phyloP scores from a whole-genome alignment of 2,329 filamentous ascomycete genomes.

The Diaporthe sp. region DNA sequence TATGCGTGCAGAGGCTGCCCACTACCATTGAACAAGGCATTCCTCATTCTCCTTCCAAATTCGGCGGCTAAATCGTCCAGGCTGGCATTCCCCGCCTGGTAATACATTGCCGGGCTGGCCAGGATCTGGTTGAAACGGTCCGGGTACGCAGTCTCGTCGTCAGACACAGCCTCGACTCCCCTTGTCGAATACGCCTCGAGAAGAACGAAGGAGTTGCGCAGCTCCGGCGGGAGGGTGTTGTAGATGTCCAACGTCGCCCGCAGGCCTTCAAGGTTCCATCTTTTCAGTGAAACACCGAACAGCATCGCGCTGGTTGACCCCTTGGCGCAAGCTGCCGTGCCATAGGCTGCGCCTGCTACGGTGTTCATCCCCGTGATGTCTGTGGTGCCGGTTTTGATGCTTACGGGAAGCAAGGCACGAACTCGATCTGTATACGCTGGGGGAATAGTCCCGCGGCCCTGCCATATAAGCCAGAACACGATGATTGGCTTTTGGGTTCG shows the following conservation, averaged over 20 bases:
- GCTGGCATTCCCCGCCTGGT: background rate
- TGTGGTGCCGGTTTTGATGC: slow-evolving; percentile 17
- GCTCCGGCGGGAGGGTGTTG: slow-evolving; percentile 11
- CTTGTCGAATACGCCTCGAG: slow-evolving; percentile 26
- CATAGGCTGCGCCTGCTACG: slow-evolving; percentile 31
- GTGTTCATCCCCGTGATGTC: slow-evolving; percentile 32
- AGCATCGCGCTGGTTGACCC: slow-evolving; percentile 19
- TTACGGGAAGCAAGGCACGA: slow-evolving; percentile 10
- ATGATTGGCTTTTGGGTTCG: slow-evolving; percentile 5
- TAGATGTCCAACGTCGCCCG: slow-evolving; percentile 23
- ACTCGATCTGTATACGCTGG: slow-evolving; percentile 1
- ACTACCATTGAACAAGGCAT: background rate
- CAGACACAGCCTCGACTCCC: slow-evolving; percentile 14
- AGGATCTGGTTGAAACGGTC: slow-evolving; percentile 33
- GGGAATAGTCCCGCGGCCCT: slow-evolving; percentile 9
- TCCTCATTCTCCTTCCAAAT: slow-evolving; percentile 1
- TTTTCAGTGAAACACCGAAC: background rate
- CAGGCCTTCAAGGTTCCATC: slow-evolving; percentile 11
- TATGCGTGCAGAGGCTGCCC: slow-evolving; percentile 29
- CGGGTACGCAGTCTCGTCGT: slow-evolving; percentile 26
- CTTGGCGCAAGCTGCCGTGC: slow-evolving; percentile 16
- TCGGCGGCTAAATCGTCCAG: slow-evolving; percentile 12
- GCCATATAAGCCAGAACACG: slow-evolving; percentile 35
- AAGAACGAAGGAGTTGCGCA: slow-evolving; percentile 30
- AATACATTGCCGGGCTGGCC: background rate